Evolutionary conservation across 2,329 filamentous ascomycete genomes (phyloP).

Genomic region (Venturia oleaginea): DNA sequence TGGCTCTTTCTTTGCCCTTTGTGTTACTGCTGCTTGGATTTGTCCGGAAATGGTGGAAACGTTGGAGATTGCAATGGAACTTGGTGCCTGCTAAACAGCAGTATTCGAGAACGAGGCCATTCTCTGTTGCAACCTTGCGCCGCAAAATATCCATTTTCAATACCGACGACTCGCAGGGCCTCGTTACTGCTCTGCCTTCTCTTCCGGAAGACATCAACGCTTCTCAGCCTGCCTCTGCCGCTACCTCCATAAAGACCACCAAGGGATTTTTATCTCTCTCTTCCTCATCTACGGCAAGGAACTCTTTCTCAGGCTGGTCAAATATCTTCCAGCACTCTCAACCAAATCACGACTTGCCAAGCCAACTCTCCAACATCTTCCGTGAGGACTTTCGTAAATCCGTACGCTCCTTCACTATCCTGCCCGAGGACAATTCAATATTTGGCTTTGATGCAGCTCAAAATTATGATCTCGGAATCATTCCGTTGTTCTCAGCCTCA

Average conservation of each 20-base stretch:
- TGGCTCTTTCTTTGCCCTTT: not conserved
- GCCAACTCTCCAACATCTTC: not conserved
- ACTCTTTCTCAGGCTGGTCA: not conserved
- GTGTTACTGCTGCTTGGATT: not conserved
- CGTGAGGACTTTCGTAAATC: conserved; percentile 6
- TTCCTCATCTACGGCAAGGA: not conserved
- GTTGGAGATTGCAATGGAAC: not conserved
- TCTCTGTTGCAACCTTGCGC: not conserved
- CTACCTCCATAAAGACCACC: not conserved
- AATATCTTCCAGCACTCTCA: not conserved
- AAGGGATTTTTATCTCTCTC: not conserved
- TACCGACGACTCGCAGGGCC: not conserved
- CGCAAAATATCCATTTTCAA: not conserved
- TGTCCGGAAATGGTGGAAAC: not conserved
- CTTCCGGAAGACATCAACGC: not conserved
- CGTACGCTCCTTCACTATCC: conserved; percentile 2
- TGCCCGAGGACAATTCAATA: not conserved
- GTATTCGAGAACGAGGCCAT: not conserved
- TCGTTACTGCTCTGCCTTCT: not conserved
- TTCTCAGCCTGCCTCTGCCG: not conserved
- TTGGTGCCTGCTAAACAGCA: not conserved
- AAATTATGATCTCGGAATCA: conserved; percentile 3
- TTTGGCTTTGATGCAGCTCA: not conserved
- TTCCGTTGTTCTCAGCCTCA: not conserved
- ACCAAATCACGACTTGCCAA: not conserved